Percentiles rank a stretch among this genome's conserved stretches.
Conservation (phyloP, 331 rosid species). For the Quercus tomentella region DNA sequence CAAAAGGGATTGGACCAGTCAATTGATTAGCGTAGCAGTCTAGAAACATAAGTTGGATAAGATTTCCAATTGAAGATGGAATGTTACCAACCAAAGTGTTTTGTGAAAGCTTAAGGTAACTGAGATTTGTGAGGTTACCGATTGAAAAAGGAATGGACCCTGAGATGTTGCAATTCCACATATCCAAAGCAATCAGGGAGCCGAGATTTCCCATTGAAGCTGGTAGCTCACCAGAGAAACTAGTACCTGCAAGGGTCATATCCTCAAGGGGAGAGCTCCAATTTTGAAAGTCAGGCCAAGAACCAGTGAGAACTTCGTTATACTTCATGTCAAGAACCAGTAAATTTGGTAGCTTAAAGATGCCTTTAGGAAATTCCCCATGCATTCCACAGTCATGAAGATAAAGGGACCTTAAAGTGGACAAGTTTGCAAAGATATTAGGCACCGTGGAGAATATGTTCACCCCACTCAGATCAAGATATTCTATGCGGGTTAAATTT, state of each 20-base stretch:
- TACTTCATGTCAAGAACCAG: background rate
- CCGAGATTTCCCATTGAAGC: background rate
- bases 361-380: background rate
- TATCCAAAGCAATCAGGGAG: background rate
- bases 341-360: background rate
- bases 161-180: background rate
- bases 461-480: background rate
- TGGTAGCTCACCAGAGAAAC: conserved; percentile 1
- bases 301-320: background rate
- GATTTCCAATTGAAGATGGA: too few species aligned
- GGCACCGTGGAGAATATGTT: background rate
- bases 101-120: too few species aligned
- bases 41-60: too few species aligned
- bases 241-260: background rate
- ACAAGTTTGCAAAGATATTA: background rate
- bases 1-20: too few species aligned
- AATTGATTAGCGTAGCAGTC: fast-evolving
- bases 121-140: background rate
- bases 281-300: background rate
- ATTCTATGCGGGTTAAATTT: too few species aligned
- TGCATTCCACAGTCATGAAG: background rate
- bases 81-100: too few species aligned
- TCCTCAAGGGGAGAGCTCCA: background rate
- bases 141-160: background rate
- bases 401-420: background rate